Evolutionary conservation across 148 eudicot genomes (phyloP).

Genomic region (Linanthus parryae): DNA sequence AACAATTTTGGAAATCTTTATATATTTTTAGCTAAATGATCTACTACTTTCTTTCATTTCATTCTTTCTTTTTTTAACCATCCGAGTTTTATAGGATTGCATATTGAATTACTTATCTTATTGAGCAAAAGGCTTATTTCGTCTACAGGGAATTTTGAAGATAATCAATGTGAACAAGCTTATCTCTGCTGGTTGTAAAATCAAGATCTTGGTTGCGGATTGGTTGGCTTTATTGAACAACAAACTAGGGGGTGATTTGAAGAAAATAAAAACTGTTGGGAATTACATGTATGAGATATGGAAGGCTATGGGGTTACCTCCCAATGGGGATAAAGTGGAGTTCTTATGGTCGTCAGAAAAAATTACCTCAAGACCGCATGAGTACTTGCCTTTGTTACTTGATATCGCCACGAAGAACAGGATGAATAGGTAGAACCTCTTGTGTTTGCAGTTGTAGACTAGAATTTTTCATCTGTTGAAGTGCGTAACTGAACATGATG

Average conservation of each 20-base stretch:
- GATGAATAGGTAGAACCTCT: conserved; percentile 44
- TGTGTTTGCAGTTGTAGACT: too few species aligned
- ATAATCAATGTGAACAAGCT: conserved; percentile 75
- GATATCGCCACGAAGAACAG: conserved; percentile 84
- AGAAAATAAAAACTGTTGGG: conserved; percentile 77
- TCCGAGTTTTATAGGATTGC: too few species aligned
- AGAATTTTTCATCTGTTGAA: too few species aligned
- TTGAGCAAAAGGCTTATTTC: too few species aligned
- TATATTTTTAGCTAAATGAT: too few species aligned
- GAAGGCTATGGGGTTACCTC: conserved; percentile 78
- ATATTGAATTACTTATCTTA: too few species aligned
- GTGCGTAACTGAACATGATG: conserved; percentile 6
- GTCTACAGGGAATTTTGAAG: conserved; percentile 82
- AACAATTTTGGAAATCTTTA: too few species aligned
- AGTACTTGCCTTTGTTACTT: conserved; percentile 89
- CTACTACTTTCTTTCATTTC: too few species aligned
- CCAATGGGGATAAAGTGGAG: conserved; percentile 60
- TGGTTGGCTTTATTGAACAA: conserved; percentile 85
- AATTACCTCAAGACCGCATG: conserved; percentile 58
- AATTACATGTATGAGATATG: conserved; percentile 74
- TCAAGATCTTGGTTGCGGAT: conserved; percentile 87
- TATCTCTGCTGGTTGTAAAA: conserved; percentile 76
- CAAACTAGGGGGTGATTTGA: conserved; percentile 88
- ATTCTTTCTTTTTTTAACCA: too few species aligned
- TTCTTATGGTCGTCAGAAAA: conserved; percentile 75